Evolutionary conservation across 2,329 filamentous ascomycete genomes (phyloP), one percentile per base, ranked within the genome.

Genomic region (Nothopassalora personata): DNA sequence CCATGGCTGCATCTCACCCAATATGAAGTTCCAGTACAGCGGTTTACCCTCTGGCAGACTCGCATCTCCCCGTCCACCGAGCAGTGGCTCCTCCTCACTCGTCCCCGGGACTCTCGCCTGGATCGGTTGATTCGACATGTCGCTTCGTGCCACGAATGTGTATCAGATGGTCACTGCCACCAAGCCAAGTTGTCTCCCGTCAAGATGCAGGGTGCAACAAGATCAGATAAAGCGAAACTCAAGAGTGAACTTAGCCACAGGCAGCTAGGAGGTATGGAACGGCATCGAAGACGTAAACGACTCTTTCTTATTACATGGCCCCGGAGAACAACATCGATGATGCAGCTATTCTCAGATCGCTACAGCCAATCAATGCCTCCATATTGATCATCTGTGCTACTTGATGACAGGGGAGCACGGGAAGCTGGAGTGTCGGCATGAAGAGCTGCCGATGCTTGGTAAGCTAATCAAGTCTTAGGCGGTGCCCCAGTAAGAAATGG

Each of bases 61-160:
- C 9, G 84, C 89, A 76, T 92, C 89, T 50, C 90, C 90, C 47
- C 85, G 81, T 53, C 80, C 78, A 55, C 87, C 88, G 33, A 93
- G 79, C 55, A 93, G 77, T 64, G 89, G 89, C 68, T 90, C 86
- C 54, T 86, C 80, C 69, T 90, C 87, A 39, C 74, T 74, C 59
- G 72, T 70, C 57, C 76, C 72, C 66, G 68, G 46, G 62, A 67
- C 56, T 50, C 54, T 36, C 15, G 57, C 64, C 69, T 67, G 46
- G n/a, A 43, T 43, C 15, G 39, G 39, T 66, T 86, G 80, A 34
- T 48, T 54, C 50, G 50, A 57, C 54, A 57, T 51, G 39, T 47
- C 28, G 8, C 5, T 19, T 36, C 28, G 49, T 52, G 31, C 49
- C 34, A 10, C 19, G 49, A 11, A 15, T 3, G 33, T 10, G 11